Conservation (phyloP, 1,284 basidiomycete species). For the Cutaneotrichosporon curvatum region DNA sequence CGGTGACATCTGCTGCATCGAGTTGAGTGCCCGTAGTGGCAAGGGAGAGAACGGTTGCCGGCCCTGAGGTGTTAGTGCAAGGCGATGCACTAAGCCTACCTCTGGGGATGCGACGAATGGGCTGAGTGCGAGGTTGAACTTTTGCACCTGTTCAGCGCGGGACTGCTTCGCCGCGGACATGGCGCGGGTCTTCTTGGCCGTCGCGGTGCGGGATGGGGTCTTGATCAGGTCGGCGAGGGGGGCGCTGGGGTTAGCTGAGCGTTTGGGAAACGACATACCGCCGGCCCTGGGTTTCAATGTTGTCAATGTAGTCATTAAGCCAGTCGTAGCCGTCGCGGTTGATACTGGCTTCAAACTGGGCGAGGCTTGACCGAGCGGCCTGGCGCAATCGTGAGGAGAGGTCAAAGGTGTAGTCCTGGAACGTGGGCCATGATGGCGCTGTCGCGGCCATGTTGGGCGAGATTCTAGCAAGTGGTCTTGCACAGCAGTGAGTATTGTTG, state of each 20-base stretch:
- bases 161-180: constrained; percentile 22
- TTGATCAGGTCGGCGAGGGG: constrained; percentile 44
- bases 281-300: constrained; percentile 23
- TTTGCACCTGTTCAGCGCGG: constrained; percentile 13
- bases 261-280: constrained; percentile 12
- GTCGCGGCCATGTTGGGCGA: constrained; percentile 7
- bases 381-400: constrained; percentile 27
- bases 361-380: constrained; percentile 28
- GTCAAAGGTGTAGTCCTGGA: constrained; percentile 31
- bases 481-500: too few relatives aligned
- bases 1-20: constrained; percentile 8
- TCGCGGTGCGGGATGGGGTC: constrained; percentile 42
- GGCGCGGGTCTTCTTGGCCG: constrained; percentile 43
- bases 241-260: constrained; percentile 18
- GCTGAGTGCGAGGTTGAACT: constrained; percentile 32
- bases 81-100: constrained; percentile 10
- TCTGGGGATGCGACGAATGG: constrained; percentile 23
- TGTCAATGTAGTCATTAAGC: constrained; percentile 42
- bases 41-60: constrained; percentile 35
- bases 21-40: constrained; percentile 27
- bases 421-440: constrained; percentile 11
- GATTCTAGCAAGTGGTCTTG: too few relatives aligned
- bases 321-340: constrained; percentile 40
- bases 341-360: constrained; percentile 35
- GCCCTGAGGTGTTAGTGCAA: constrained; percentile 5